These are phyloP conservation scores for Galeopsis tetrahit DNA, from an alignment of 257 asterid genomes.

Conservation along the genomic window DNA sequence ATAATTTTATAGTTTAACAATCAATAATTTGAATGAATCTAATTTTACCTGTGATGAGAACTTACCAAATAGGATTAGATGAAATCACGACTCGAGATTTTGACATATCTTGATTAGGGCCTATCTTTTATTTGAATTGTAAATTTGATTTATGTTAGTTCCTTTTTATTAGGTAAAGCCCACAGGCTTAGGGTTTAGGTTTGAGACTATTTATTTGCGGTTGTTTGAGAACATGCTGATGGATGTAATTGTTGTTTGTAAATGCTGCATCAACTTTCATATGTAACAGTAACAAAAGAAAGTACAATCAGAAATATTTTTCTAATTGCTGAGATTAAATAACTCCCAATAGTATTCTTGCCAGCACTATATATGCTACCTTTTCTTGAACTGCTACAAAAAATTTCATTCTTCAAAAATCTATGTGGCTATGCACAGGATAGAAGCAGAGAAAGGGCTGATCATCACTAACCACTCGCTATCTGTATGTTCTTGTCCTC, in stretches of 20 bases:
- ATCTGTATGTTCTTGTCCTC: slow-evolving; percentile 57
- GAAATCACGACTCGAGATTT: no score
- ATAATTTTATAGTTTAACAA: slow-evolving; percentile 7
- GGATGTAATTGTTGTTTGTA: slow-evolving; percentile 2
- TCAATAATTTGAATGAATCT: background rate
- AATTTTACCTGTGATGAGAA: slow-evolving; percentile 24
- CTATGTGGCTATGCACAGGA: slow-evolving; percentile 62
- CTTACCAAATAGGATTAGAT: no score
- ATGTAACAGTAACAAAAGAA: slow-evolving; percentile 1
- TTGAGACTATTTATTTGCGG: no score
- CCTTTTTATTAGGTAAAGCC: no score
- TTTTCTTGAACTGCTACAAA: slow-evolving; percentile 28
- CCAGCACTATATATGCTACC: slow-evolving; percentile 14
- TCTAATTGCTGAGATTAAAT: slow-evolving; percentile 5
- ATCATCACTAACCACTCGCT: slow-evolving; percentile 87
- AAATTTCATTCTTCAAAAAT: slow-evolving; percentile 7
- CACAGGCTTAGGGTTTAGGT: no score
- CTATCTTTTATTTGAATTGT: no score
- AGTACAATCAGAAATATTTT: background rate
- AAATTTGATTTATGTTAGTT: no score
- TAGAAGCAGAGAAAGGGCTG: slow-evolving; percentile 95
- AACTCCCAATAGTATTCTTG: slow-evolving; percentile 11
- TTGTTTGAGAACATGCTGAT: no score
- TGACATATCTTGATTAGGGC: no score
- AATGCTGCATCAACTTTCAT: slow-evolving; percentile 16